Evolutionary conservation across 805 yeast genomes (phyloP).

Genomic region (Candida pini): DNA sequence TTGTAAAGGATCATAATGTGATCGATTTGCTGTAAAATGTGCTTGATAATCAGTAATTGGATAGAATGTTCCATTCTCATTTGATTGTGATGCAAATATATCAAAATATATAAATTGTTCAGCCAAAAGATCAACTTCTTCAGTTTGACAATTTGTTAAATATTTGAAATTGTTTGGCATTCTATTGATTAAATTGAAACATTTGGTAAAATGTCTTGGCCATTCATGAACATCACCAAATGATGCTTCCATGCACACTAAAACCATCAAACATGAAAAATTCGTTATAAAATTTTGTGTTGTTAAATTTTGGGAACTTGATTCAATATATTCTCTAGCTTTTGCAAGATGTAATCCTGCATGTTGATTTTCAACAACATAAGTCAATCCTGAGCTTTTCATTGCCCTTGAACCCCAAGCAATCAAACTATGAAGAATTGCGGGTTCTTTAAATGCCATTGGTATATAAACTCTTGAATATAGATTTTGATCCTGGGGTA

Average conservation of each 20-base stretch:
- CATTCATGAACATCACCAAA: conserved; percentile 30
- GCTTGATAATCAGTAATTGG: conserved; percentile 29
- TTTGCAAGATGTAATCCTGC: conserved; percentile 12
- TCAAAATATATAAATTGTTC: conserved; percentile 36
- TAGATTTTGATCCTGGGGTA: conserved; percentile 42
- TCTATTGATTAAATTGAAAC: conserved; percentile 20
- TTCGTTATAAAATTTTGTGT: conserved; percentile 20
- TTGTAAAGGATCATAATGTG: conserved; percentile 34
- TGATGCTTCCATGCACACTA: conserved; percentile 29
- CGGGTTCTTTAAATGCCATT: conserved; percentile 43
- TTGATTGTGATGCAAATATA: conserved; percentile 33
- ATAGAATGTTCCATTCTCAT: conserved; percentile 33
- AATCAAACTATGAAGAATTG: conserved; percentile 43
- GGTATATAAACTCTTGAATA: conserved; percentile 49
- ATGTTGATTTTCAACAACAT: conserved; percentile 16
- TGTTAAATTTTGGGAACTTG: conserved; percentile 6
- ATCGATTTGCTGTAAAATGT: conserved; percentile 16
- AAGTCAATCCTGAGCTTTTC: conserved; percentile 16
- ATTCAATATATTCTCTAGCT: conserved; percentile 6
- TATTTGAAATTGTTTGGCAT: conserved; percentile 25
- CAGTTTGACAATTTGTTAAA: conserved; percentile 27
- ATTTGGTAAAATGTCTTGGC: conserved; percentile 28
- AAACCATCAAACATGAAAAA: conserved; percentile 25
- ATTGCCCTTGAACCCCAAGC: conserved; percentile 46
- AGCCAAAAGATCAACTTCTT: conserved; percentile 30